A percentile compares a stretch with the other conserved stretches of the same genome.
Conservation (phyloP, 164 flowering plant genomes). For the Stephania cephalantha region DNA sequence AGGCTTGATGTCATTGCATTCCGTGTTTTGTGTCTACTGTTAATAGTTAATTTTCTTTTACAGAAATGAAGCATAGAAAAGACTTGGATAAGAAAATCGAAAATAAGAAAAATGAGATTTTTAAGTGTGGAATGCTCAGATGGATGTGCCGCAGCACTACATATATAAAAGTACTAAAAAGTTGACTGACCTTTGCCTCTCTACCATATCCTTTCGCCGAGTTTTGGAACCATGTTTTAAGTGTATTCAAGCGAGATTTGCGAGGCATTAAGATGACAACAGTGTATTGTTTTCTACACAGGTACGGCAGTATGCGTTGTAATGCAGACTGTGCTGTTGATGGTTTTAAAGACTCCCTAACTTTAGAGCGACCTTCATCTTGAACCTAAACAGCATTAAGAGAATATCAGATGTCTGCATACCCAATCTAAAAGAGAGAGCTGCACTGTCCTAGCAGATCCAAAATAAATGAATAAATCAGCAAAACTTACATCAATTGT, state of each 20-base stretch:
- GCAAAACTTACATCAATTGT: too few species aligned
- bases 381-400: slow-evolving; percentile 44
- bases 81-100: too few species aligned
- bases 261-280: slow-evolving; percentile 83
- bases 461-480: background rate
- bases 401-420: background rate
- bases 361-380: slow-evolving; percentile 69
- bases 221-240: slow-evolving; percentile 37
- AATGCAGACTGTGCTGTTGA: slow-evolving; percentile 58
- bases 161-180: background rate
- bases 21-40: too few species aligned
- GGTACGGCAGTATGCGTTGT: slow-evolving; percentile 65
- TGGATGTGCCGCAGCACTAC: background rate
- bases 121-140: too few species aligned
- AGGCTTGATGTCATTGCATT: too few species aligned
- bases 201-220: slow-evolving; percentile 17
- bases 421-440: background rate
- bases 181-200: slow-evolving; percentile 59
- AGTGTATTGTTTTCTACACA: slow-evolving; percentile 77
- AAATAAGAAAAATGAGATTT: too few species aligned
- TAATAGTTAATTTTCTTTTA: too few species aligned
- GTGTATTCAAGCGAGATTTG: slow-evolving; percentile 28
- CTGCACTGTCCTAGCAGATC: background rate
- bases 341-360: slow-evolving; percentile 54
- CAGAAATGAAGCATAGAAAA: too few species aligned